Evolutionary conservation across 371 early-diverging fungal species (phyloP).

Genomic region (Saksenaea vasiformis): DNA sequence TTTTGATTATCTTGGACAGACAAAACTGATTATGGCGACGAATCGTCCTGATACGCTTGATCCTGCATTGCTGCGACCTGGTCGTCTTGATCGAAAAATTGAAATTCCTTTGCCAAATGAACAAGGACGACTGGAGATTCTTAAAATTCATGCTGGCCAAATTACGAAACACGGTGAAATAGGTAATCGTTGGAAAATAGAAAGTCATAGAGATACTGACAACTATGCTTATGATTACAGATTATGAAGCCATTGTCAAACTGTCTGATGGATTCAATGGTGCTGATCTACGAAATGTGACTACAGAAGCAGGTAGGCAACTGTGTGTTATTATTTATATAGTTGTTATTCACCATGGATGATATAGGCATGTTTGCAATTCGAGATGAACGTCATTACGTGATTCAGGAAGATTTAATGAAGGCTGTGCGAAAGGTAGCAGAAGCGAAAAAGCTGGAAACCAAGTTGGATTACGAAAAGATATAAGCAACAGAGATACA

Average conservation of each 20-base stretch:
- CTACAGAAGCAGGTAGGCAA: conserved; percentile 96
- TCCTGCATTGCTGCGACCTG: conserved; percentile 98
- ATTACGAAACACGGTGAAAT: conserved; percentile 97
- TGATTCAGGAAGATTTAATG: conserved; percentile 99
- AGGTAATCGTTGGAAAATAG: conserved; percentile 51
- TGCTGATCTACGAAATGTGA: conserved; percentile 99
- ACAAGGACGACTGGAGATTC: conserved; percentile 93
- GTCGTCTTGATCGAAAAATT: conserved; percentile 98
- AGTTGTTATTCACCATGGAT: conserved; percentile 2
- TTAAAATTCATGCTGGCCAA: conserved; percentile 95
- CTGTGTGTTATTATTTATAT: not conserved
- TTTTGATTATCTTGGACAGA: conserved; percentile 98
- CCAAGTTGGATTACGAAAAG: conserved; percentile 96
- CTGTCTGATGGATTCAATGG: conserved; percentile 99
- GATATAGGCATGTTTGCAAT: conserved; percentile 97
- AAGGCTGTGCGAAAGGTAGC: conserved; percentile 99
- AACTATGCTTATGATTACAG: conserved; percentile 39
- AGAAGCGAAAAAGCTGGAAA: conserved; percentile 98
- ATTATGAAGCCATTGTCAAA: conserved; percentile 98
- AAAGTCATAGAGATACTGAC: not conserved
- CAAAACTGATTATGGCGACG: conserved; percentile 99
- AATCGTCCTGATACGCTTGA: conserved; percentile 99
- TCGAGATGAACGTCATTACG: conserved; percentile 98
- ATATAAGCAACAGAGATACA: conserved; percentile 43
- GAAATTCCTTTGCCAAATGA: conserved; percentile 95